phyloP scores from a whole-genome alignment of 768 basidiomycete genomes.

The Phylloporus arenicola region DNA sequence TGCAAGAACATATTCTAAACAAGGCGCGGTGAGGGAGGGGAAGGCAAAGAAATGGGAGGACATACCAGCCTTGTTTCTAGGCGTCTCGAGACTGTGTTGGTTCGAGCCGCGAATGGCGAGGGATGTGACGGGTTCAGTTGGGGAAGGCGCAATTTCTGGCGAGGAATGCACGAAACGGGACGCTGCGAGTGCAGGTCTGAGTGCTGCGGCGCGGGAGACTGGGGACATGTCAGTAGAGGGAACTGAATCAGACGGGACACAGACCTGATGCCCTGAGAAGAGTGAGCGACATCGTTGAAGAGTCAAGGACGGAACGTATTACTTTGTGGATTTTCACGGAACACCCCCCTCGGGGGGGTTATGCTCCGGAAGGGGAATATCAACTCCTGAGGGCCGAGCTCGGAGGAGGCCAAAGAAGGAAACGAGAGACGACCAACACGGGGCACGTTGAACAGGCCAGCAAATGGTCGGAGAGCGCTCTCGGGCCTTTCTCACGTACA shows the following conservation, averaged over 20 bases:
- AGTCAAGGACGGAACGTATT: no score
- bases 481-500: slow-evolving; percentile 25
- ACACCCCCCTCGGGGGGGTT: slow-evolving; percentile 14
- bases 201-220: slow-evolving; percentile 36
- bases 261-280: slow-evolving; percentile 34
- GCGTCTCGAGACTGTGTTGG: slow-evolving; percentile 81
- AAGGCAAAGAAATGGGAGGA: slow-evolving; percentile 3
- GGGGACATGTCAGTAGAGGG: slow-evolving; percentile 20
- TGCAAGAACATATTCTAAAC: slow-evolving; percentile 88
- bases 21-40: neutral
- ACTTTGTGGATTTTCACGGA: slow-evolving; percentile 8
- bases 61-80: slow-evolving; percentile 84
- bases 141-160: slow-evolving; percentile 35
- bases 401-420: neutral
- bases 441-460: neutral
- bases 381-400: slow-evolving; percentile 12
- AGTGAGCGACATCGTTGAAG: slow-evolving; percentile 40
- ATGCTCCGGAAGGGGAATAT: neutral
- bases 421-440: neutral
- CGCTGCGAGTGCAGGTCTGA: slow-evolving; percentile 41
- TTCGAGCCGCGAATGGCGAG: slow-evolving; percentile 77
- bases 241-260: slow-evolving; percentile 27
- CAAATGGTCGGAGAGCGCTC: neutral
- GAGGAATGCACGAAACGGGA: slow-evolving; percentile 55
- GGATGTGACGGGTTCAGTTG: slow-evolving; percentile 55